Percentiles rank a stretch among this genome's conserved stretches.
Evolutionary conservation across 257 asterid species (phyloP).

Genomic region (Nicotiana benthamiana): DNA sequence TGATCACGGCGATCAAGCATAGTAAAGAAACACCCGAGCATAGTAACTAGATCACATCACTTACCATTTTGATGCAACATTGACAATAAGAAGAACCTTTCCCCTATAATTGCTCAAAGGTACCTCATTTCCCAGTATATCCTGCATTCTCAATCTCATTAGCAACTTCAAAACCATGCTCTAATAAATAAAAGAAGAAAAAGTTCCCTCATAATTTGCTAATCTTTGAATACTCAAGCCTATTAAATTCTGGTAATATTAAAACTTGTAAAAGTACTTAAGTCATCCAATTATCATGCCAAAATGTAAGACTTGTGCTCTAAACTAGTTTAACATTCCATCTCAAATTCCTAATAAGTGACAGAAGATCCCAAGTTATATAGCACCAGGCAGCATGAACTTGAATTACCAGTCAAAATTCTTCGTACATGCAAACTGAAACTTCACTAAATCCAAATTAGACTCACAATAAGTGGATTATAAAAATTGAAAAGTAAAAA

Average conservation of each 20-base stretch:
- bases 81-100: slow-evolving; percentile 68
- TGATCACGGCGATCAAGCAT: not conserved
- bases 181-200: not conserved
- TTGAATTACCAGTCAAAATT: not conserved
- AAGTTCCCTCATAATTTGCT: not conserved
- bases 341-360: not conserved
- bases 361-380: not conserved
- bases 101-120: slow-evolving; percentile 63
- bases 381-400: not conserved
- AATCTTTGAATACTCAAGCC: not conserved
- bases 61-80: slow-evolving; percentile 89
- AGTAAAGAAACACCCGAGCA: not conserved
- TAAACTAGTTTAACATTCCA: not conserved
- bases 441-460: not conserved
- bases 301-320: not conserved
- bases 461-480: not conserved
- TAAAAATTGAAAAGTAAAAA: not conserved
- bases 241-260: not conserved
- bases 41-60: not conserved
- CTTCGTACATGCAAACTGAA: not conserved
- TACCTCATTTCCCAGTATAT: slow-evolving; percentile 62
- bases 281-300: not conserved
- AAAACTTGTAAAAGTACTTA: not conserved
- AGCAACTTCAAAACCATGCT: not conserved
- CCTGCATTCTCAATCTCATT: slow-evolving; percentile 36